These are phyloP conservation scores for Scheffersomyces parashehatae DNA, from an alignment of 1,139 yeast species.

Conservation along the genomic window DNA sequence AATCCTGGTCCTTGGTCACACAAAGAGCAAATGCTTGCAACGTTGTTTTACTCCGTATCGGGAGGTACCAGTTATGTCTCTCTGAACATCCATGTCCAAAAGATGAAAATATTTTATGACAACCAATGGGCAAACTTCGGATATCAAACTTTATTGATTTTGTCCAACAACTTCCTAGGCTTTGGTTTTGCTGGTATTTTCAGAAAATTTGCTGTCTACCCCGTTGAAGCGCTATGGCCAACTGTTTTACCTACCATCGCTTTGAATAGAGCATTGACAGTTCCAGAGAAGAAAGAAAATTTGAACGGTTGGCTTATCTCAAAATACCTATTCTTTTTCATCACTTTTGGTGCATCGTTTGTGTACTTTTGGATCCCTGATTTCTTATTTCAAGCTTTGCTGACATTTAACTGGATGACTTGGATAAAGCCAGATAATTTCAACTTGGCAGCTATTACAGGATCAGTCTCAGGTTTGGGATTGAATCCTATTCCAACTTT, in stretches of 20 bases:
- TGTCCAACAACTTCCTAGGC: conserved; percentile 20
- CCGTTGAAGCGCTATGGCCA: conserved; percentile 17
- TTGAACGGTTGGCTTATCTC: conserved; percentile 22
- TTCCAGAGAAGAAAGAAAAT: conserved; percentile 16
- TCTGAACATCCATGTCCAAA: conserved; percentile 17
- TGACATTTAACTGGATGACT: conserved; percentile 20
- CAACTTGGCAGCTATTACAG: conserved; percentile 17
- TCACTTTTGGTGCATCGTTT: conserved; percentile 10
- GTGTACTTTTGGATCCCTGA: conserved; percentile 20
- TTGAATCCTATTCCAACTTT: conserved; percentile 19
- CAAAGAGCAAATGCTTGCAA: conserved; percentile 24
- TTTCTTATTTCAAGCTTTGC: conserved; percentile 16
- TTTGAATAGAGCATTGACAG: conserved; percentile 18
- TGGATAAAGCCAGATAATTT: conserved; percentile 21
- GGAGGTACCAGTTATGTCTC: conserved; percentile 10
- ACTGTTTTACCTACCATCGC: conserved; percentile 19
- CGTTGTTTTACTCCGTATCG: conserved; percentile 17
- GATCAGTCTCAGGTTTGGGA: conserved; percentile 15
- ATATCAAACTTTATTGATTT: conserved; percentile 14
- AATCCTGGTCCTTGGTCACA: conserved; percentile 26
- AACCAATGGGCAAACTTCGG: conserved; percentile 19
- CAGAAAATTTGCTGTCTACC: conserved; percentile 19
- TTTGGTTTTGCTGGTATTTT: conserved; percentile 23
- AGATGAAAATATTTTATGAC: conserved; percentile 13
- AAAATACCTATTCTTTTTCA: conserved; percentile 15